These are phyloP conservation scores for Orbilia oligospora DNA, from an alignment of 2,329 filamentous ascomycete species.

Conservation along the genomic window DNA sequence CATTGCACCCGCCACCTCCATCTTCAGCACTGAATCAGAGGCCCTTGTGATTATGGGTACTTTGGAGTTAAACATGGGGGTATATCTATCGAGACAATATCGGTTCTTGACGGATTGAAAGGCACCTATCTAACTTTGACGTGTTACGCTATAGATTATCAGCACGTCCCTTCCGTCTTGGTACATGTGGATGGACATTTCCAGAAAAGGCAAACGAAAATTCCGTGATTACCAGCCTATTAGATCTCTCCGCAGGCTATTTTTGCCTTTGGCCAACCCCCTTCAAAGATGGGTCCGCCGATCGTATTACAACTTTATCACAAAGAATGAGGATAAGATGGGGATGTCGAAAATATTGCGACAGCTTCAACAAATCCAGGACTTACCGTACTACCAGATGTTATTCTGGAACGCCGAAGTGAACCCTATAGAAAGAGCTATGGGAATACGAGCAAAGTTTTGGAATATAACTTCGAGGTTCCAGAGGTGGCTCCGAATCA, in stretches of 20 bases:
- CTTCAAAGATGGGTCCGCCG: background rate
- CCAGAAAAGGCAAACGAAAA: conserved; percentile 14
- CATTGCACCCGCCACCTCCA: conserved; percentile 41
- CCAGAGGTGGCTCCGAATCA: background rate
- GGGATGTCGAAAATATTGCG: background rate
- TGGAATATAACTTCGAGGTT: background rate
- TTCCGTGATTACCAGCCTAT: conserved; percentile 44
- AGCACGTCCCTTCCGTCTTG: conserved; percentile 37
- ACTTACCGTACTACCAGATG: background rate
- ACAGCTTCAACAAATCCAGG: background rate
- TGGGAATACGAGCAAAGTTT: background rate
- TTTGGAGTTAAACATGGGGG: conserved; percentile 51
- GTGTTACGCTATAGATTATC: conserved; percentile 28
- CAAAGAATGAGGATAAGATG: background rate
- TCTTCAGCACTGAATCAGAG: conserved; percentile 40
- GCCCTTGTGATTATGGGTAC: conserved; percentile 39
- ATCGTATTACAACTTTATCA: background rate
- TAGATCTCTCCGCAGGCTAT: conserved; percentile 1
- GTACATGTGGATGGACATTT: conserved; percentile 45
- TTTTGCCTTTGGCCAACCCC: background rate
- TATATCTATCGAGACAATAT: conserved; percentile 1
- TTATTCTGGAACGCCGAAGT: conserved; percentile 11
- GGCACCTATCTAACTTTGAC: background rate
- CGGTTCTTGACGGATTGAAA: background rate
- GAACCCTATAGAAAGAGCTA: background rate